A percentile compares a stretch with the other conserved stretches of the same genome.
phyloP scores from a whole-genome alignment of 176 grass and related monocot species.

The Zea luxurians region DNA sequence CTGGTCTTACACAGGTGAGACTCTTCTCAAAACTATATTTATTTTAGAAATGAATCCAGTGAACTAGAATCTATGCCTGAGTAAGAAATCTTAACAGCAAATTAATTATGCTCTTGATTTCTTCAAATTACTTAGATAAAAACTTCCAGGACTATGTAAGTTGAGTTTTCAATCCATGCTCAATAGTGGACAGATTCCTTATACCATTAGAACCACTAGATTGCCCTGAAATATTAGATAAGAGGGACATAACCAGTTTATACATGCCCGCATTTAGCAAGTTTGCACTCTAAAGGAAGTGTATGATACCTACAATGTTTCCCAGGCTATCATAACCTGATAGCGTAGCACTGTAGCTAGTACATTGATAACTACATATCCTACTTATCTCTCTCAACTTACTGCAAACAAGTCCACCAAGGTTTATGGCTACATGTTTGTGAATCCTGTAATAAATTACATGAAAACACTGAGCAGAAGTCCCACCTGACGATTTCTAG shows the following conservation, averaged over 20 bases:
- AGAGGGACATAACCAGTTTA: not conserved
- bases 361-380: not conserved
- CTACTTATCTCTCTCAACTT: not conserved
- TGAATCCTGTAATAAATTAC: not conserved
- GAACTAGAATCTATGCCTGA: not conserved
- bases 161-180: not conserved
- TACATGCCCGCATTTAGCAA: not conserved
- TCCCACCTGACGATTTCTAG: not conserved
- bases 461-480: not conserved
- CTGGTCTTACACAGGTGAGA: not conserved
- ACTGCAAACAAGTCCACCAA: not conserved
- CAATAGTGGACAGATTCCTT: not conserved
- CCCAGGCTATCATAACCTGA: not conserved
- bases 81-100: not conserved
- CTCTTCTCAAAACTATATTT: not conserved
- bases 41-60: slow-evolving; percentile 4
- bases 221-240: not conserved
- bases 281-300: not conserved
- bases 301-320: not conserved
- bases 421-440: not conserved
- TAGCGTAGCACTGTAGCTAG: not conserved
- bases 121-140: not conserved
- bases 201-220: not conserved
- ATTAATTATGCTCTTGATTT: not conserved
- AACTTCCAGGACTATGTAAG: not conserved